phyloP scores from a whole-genome alignment of 202 grass and related monocot species.

The Sporobolus alterniflorus region DNA sequence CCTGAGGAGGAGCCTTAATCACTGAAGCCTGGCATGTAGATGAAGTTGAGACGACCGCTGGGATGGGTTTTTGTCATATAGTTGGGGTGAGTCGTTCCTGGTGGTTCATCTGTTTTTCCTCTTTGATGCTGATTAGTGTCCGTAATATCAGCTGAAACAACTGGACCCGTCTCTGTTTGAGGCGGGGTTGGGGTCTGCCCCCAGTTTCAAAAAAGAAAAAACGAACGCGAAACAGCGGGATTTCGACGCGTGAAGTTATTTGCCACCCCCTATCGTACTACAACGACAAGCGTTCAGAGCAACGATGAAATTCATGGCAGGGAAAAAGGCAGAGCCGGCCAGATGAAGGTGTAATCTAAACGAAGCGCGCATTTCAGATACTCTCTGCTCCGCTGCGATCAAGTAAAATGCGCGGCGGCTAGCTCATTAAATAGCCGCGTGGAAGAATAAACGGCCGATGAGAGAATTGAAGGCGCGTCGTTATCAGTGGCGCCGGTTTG shows the following conservation, averaged over 20 bases:
- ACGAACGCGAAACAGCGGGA: not conserved
- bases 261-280: not conserved
- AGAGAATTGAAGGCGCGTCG: not conserved
- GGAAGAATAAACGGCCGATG: not conserved
- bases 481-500: not conserved
- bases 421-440: not conserved
- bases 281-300: not conserved
- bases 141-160: too few species aligned
- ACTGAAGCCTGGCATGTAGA: too few species aligned
- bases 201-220: too few species aligned
- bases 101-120: too few species aligned
- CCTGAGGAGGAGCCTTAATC: too few species aligned
- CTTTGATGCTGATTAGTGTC: too few species aligned
- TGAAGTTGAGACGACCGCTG: too few species aligned
- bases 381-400: not conserved
- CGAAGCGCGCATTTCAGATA: not conserved
- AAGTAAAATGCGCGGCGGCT: not conserved
- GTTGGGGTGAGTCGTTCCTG: too few species aligned
- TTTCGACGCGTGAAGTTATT: not conserved
- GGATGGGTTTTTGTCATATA: too few species aligned
- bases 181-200: too few species aligned
- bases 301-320: not conserved
- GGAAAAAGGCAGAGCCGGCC: not conserved
- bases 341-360: not conserved
- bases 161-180: too few species aligned